These are phyloP conservation scores for Neofusicoccum ribis DNA, from an alignment of 2,329 filamentous ascomycete genomes.

Conservation along the genomic window DNA sequence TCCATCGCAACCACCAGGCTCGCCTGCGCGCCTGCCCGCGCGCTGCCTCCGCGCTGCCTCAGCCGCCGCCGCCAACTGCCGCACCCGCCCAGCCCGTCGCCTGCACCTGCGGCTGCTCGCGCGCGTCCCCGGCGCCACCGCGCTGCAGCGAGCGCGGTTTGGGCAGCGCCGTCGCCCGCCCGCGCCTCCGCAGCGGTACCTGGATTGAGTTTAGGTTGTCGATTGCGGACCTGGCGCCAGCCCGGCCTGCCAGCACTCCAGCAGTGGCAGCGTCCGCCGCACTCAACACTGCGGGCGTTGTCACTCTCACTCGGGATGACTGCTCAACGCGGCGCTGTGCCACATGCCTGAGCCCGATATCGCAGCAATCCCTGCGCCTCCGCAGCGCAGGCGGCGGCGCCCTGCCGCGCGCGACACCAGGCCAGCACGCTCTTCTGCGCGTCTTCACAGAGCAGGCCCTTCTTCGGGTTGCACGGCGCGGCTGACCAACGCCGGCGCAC, in stretches of 20 bases:
- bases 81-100: neutral
- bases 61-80: neutral
- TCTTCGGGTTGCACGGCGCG: neutral
- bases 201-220: neutral
- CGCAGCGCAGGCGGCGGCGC: neutral
- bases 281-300: neutral
- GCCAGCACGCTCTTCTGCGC: neutral
- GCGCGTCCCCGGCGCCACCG: neutral
- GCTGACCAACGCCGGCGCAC: conserved; percentile 6
- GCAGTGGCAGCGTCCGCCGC: too few species aligned
- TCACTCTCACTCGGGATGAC: neutral
- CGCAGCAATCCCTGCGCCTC: neutral
- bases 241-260: neutral
- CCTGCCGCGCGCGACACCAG: neutral
- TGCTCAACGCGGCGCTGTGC: neutral
- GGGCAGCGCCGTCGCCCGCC: neutral
- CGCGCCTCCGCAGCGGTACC: neutral
- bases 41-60: neutral
- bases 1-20: neutral
- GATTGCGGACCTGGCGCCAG: neutral
- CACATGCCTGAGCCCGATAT: neutral
- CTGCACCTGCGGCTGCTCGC: neutral
- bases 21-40: neutral
- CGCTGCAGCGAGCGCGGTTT: neutral
- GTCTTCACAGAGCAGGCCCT: neutral